phyloP scores from a whole-genome alignment of 371 early-diverging fungal genomes.

The Coemansia sp. region DNA sequence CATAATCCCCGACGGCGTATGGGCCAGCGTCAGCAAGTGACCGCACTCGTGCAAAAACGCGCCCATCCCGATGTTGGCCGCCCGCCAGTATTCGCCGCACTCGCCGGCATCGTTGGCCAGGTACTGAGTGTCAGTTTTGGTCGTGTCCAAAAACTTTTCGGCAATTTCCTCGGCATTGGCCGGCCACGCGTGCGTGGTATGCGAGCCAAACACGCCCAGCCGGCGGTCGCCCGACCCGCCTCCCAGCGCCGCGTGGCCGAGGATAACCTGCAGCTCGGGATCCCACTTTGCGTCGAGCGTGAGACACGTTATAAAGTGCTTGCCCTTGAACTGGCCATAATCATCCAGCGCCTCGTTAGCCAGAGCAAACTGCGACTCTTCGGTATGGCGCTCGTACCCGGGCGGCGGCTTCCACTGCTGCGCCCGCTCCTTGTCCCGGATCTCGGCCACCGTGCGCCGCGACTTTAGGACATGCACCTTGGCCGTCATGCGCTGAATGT shows the following conservation, averaged over 20 bases:
- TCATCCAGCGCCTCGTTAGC: slow-evolving; percentile 55
- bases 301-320: slow-evolving; percentile 58
- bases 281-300: slow-evolving; percentile 66
- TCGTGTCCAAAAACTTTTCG: slow-evolving; percentile 57
- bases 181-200: slow-evolving; percentile 66
- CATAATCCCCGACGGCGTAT: slow-evolving; percentile 68
- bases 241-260: slow-evolving; percentile 70
- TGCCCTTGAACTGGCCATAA: slow-evolving; percentile 53
- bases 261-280: slow-evolving; percentile 47
- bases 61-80: slow-evolving; percentile 70
- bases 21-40: slow-evolving; percentile 60
- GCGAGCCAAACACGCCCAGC: slow-evolving; percentile 71
- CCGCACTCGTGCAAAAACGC: slow-evolving; percentile 73
- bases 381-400: slow-evolving; percentile 45
- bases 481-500: slow-evolving; percentile 55
- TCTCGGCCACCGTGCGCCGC: slow-evolving; percentile 55
- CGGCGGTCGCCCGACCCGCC: slow-evolving; percentile 56
- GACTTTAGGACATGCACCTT: slow-evolving; percentile 61
- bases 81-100: slow-evolving; percentile 59
- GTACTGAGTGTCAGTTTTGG: slow-evolving; percentile 57
- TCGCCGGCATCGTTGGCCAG: slow-evolving; percentile 64
- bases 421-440: slow-evolving; percentile 59
- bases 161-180: slow-evolving; percentile 61
- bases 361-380: slow-evolving; percentile 53
- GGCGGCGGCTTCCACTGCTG: slow-evolving; percentile 58